phyloP scores from a whole-genome alignment of 192 early-diverging fungal species.

The Mortierella hygrophila region DNA sequence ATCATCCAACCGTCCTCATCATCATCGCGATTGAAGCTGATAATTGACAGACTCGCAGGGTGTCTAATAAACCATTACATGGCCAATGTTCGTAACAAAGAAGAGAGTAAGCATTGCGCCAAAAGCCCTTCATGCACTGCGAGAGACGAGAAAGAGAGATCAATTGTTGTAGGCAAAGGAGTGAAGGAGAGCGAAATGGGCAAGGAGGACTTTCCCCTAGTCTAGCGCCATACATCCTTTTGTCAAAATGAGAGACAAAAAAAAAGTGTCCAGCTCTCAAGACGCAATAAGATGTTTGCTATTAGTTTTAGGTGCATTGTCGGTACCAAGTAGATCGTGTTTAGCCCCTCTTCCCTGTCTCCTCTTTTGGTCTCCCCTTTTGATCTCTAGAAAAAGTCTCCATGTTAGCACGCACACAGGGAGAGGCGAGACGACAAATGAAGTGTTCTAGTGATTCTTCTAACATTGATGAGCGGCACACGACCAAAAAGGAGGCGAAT shows the following conservation, averaged over 20 bases:
- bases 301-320: not conserved
- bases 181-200: not conserved
- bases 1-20: not conserved
- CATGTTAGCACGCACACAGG: not conserved
- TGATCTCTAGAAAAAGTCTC: not conserved
- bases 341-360: not conserved
- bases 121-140: no score
- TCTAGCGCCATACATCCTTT: not conserved
- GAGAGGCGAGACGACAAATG: not conserved
- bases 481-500: no score
- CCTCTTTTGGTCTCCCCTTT: not conserved
- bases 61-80: not conserved
- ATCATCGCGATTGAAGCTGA: not conserved
- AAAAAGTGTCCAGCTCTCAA: not conserved
- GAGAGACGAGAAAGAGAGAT: no score
- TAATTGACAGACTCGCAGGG: not conserved
- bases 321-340: slow-evolving; percentile 1
- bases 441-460: not conserved
- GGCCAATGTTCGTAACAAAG: not conserved
- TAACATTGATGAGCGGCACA: not conserved
- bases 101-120: no score
- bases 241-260: not conserved
- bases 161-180: not conserved
- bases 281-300: not conserved
- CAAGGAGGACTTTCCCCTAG: not conserved